A percentile compares a stretch with the other conserved stretches of the same genome.
Evolutionary conservation across 2,329 filamentous ascomycete species (phyloP).

Genomic region (Keithomyces neogunnii): DNA sequence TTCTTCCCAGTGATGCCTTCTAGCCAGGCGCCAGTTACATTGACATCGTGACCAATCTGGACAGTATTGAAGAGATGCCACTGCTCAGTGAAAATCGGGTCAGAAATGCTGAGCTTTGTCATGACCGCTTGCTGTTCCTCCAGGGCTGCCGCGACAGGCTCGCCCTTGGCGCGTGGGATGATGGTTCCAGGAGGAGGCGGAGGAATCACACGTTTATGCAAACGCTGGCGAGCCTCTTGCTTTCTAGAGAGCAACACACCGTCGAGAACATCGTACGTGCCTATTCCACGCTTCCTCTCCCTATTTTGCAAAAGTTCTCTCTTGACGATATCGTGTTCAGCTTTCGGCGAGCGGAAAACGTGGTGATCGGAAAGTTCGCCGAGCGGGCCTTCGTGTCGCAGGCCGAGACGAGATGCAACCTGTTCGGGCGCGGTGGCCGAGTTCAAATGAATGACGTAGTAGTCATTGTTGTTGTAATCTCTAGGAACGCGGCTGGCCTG

Average conservation of each 20-base stretch:
- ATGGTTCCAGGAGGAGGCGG: constrained; percentile 23
- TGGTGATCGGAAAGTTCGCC: constrained; percentile 74
- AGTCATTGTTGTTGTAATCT: constrained; percentile 76
- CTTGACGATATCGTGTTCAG: constrained; percentile 50
- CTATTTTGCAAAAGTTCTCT: constrained; percentile 43
- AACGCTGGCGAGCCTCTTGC: constrained; percentile 43
- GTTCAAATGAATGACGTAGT: constrained; percentile 84
- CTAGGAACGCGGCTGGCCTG: constrained; percentile 47
- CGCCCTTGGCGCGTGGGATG: constrained; percentile 9
- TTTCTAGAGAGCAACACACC: constrained; percentile 73
- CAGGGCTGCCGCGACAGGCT: constrained; percentile 34
- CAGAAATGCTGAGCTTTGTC: constrained; percentile 61
- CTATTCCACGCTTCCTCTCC: constrained; percentile 52
- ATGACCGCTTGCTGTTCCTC: constrained; percentile 53
- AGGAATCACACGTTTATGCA: constrained; percentile 44
- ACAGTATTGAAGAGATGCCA: constrained; percentile 89
- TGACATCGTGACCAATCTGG: constrained; percentile 82
- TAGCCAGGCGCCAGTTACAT: constrained; percentile 90
- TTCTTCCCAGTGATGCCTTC: constrained; percentile 86
- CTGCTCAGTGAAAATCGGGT: constrained; percentile 88
- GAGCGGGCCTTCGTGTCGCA: constrained; percentile 73
- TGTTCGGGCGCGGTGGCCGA: constrained; percentile 54
- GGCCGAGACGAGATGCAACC: constrained; percentile 63
- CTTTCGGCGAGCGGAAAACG: constrained; percentile 68
- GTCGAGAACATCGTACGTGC: constrained; percentile 54